Evolutionary conservation across 768 basidiomycete genomes (phyloP).

Genomic region (Mycena olivaceomarginata): DNA sequence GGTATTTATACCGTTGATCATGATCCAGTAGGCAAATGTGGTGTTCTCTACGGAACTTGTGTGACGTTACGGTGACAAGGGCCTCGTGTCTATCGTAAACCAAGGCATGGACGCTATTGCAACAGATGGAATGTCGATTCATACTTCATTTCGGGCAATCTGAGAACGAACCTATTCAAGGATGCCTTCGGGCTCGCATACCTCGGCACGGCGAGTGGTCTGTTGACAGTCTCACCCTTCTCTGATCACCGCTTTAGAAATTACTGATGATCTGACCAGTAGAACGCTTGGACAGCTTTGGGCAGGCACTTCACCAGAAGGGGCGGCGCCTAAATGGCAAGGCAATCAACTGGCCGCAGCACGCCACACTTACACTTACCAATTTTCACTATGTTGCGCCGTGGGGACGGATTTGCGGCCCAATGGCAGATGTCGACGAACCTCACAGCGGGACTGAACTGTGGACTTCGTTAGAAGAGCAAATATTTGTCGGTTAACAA

Average conservation of each 20-base stretch:
- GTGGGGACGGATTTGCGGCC: constrained; percentile 52
- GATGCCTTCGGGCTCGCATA: not conserved
- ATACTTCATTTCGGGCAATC: not conserved
- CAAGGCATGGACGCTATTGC: constrained; percentile 56
- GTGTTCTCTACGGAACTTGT: constrained; percentile 67
- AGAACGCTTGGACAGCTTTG: constrained; percentile 64
- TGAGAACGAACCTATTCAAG: constrained; percentile 9
- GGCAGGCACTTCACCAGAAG: constrained; percentile 64
- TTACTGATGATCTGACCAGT: constrained; percentile 50
- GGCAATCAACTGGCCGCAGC: constrained; percentile 48
- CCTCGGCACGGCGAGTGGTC: not conserved
- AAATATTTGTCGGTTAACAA: constrained; percentile 30
- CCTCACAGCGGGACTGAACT: constrained; percentile 47
- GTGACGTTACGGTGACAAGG: constrained; percentile 65
- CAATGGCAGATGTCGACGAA: constrained; percentile 49
- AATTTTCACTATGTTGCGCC: constrained; percentile 46
- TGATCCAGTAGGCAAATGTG: constrained; percentile 60
- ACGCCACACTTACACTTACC: not conserved
- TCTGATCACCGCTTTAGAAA: constrained; percentile 11
- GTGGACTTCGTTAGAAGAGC: constrained; percentile 59
- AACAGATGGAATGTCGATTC: not conserved
- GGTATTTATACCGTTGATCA: no score
- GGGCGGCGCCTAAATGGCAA: constrained; percentile 60
- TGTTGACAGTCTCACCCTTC: not conserved
- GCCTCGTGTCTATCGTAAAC: constrained; percentile 67